phyloP scores from a whole-genome alignment of 495 filamentous ascomycete species.

The Lindgomyces ingoldianus region DNA sequence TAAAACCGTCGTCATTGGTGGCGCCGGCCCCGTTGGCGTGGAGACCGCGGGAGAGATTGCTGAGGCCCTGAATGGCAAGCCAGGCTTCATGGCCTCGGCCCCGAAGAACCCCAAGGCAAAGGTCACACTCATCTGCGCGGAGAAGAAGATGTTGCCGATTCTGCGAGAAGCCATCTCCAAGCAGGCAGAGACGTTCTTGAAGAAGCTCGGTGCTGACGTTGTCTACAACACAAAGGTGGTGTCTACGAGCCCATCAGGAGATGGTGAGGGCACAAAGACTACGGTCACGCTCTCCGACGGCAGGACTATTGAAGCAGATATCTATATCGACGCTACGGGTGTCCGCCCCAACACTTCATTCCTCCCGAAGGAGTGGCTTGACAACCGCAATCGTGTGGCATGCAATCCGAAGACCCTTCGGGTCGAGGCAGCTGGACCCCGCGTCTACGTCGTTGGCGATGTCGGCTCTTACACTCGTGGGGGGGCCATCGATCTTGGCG shows the following conservation, averaged over 20 bases:
- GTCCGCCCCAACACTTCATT: slow-evolving; percentile 52
- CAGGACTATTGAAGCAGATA: slow-evolving; percentile 46
- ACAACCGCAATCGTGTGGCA: slow-evolving; percentile 46
- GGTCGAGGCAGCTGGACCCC: slow-evolving; percentile 50
- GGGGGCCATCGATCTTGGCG: slow-evolving; percentile 48
- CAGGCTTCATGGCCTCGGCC: slow-evolving; percentile 24
- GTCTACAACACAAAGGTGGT: slow-evolving; percentile 52
- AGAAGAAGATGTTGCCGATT: slow-evolving; percentile 50
- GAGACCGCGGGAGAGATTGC: slow-evolving; percentile 58
- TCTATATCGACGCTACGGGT: slow-evolving; percentile 56
- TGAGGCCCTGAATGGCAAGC: slow-evolving; percentile 37
- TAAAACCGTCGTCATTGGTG: slow-evolving; percentile 59
- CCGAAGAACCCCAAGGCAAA: slow-evolving; percentile 41
- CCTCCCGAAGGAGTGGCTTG: slow-evolving; percentile 44
- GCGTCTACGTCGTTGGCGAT: slow-evolving; percentile 55
- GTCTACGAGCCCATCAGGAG: slow-evolving; percentile 34
- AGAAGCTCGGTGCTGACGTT: slow-evolving; percentile 46
- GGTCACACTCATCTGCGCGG: slow-evolving; percentile 50
- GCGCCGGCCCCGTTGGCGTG: slow-evolving; percentile 68
- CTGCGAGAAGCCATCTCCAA: slow-evolving; percentile 45
- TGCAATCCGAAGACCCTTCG: slow-evolving; percentile 51
- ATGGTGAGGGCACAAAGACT: slow-evolving; percentile 40
- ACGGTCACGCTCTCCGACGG: slow-evolving; percentile 45
- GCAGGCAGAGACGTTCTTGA: slow-evolving; percentile 49
- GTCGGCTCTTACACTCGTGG: slow-evolving; percentile 42